Percentiles rank a stretch among this genome's conserved stretches.
phyloP scores from a whole-genome alignment of 495 filamentous ascomycete genomes.

The Glarea lozoyensis region DNA sequence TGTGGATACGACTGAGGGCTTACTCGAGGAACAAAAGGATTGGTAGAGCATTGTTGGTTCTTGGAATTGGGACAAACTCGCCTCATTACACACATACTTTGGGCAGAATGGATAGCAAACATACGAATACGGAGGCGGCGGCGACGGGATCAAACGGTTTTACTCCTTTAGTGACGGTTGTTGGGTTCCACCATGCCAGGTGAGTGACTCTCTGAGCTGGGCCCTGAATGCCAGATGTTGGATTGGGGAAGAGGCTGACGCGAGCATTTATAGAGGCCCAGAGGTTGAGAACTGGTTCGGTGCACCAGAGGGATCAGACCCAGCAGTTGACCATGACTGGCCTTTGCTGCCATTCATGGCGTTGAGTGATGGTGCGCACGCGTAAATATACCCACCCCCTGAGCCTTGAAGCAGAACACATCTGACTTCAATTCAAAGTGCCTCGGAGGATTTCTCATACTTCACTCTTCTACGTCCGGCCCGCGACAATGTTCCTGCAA shows the following conservation, averaged over 20 bases:
- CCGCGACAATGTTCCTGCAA: constrained; percentile 47
- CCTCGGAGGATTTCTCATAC: constrained; percentile 94
- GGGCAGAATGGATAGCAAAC: constrained; percentile 5
- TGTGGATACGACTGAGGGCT: background rate
- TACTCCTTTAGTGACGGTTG: constrained; percentile 70
- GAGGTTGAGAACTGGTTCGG: constrained; percentile 92
- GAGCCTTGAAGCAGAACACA: no score
- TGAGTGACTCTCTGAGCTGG: no score
- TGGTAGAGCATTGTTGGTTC: background rate
- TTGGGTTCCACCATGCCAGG: constrained; percentile 95
- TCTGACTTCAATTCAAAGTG: constrained; percentile 42
- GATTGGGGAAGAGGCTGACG: constrained; percentile 4
- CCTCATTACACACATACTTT: background rate
- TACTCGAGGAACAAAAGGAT: background rate
- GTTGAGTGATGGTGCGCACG: constrained; percentile 90
- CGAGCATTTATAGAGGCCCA: constrained; percentile 54
- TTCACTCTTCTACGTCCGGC: constrained; percentile 79
- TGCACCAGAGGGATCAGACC: constrained; percentile 65
- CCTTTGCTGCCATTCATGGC: constrained; percentile 92
- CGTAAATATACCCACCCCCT: constrained; percentile 44
- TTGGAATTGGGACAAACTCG: background rate
- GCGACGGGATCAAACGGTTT: constrained; percentile 24
- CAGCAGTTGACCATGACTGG: constrained; percentile 86
- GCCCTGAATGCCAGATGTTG: constrained; percentile 2
- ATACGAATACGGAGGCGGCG: background rate